These are phyloP conservation scores for Yamagishiella unicocca DNA, from an alignment of 139 green algal species.

Conservation along the genomic window DNA sequence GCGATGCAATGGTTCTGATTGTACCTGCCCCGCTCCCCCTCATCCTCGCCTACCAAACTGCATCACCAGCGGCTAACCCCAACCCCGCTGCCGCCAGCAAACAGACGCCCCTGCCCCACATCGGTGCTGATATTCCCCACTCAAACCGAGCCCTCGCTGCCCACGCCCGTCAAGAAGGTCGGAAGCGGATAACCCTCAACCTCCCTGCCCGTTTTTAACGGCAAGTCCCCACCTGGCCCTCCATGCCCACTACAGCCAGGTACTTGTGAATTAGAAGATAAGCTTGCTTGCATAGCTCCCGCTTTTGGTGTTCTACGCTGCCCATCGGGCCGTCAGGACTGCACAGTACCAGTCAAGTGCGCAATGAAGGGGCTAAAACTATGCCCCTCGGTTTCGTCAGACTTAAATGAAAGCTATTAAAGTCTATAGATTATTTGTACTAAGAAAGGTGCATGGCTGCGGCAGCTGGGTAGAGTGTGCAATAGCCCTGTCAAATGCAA, in stretches of 20 bases:
- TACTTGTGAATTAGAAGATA: slow-evolving; percentile 38
- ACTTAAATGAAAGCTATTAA: no score
- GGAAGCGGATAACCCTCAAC: background rate
- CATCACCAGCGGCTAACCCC: no score
- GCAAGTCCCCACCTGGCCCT: slow-evolving; percentile 24
- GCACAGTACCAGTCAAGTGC: background rate
- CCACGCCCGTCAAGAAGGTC: no score
- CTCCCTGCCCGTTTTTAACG: background rate
- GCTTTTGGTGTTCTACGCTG: slow-evolving; percentile 20
- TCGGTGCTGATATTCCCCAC: no score
- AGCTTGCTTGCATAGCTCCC: slow-evolving; percentile 38
- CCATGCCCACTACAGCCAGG: slow-evolving; percentile 7
- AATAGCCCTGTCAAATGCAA: no score
- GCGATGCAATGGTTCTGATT: no score
- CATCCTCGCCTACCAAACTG: no score
- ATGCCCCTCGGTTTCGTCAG: no score
- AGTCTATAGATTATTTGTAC: background rate
- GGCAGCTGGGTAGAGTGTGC: background rate
- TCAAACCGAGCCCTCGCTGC: no score
- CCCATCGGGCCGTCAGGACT: slow-evolving; percentile 3
- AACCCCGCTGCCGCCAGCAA: no score
- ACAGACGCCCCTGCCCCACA: no score
- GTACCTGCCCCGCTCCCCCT: no score
- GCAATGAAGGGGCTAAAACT: background rate
- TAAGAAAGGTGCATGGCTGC: background rate